Base-by-base conservation (phyloP, 2,329 filamentous ascomycete genomes). In the Alternaria postmessia region DNA sequence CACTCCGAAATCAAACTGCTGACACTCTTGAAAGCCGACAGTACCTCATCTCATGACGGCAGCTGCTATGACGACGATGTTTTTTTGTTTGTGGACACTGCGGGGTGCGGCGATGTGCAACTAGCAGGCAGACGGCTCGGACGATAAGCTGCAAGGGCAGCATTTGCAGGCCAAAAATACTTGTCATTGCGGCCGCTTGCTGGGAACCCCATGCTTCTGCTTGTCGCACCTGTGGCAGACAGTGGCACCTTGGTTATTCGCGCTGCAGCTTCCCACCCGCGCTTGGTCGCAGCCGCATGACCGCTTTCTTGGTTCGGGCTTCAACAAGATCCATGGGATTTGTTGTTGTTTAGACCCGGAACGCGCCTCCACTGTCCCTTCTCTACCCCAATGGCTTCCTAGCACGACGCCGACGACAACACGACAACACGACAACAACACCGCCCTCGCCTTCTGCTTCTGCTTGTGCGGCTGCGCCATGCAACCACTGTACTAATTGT, bases 221-320 rank as follows among this genome's bases (percentile, higher is more conserved):
- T 30, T 54, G 70, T 72, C 63, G 65, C 70, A 69, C 70, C 55
- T 60, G 39, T 42, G 39, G 39, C 20, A 42, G 39, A 42, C 18
- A 41, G 63, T 70, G 54, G 64, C 70, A 68, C 64, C 43, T 61
- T 67, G 52, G 42, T 63, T 62, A 64, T 64, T 67, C 63, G 71
- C 66, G 68, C 62, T 73, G 69, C 67, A 61, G 64, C 61, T 49
- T 52, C 59, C 51, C 64, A 67, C 59, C 51, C 63, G 67, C 64
- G 68, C 70, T 64, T 66, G 71, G 68, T 64, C 67, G 66, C 68
- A 57, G 64, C 47, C 63, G 60, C 56, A 61, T 57, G 64, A 59
- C 69, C 64, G 59, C 67, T 67, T 71, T 67, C 59, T 65, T 63
- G 54, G 62, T 63, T 57, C 58, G 47, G 57, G 58, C 54, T 57